Conservation (phyloP, 1,284 basidiomycete genomes). For the Pisolithus thermaeus region DNA sequence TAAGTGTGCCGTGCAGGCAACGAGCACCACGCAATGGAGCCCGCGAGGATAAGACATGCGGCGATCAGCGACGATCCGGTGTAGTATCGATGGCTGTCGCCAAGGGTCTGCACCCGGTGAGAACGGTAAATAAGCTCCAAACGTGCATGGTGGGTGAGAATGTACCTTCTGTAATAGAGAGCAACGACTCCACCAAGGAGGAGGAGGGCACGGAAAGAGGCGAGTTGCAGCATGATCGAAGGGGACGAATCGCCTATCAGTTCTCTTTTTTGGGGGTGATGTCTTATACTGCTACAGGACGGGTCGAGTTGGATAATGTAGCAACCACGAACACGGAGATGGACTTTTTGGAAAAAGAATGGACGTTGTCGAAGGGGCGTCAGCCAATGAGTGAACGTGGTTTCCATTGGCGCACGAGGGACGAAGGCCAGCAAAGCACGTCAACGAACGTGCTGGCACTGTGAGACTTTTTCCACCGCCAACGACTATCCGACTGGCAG, state of each 20-base stretch:
- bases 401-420: conserved; percentile 14
- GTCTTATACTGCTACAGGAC: conserved; percentile 14
- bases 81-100: conserved; percentile 21
- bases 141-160: background rate
- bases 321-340: background rate
- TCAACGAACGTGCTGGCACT: conserved; percentile 8
- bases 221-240: conserved; percentile 1
- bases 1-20: conserved; percentile 24
- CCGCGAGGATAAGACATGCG: conserved; percentile 22
- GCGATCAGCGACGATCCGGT: conserved; percentile 25
- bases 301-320: conserved; percentile 1
- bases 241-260: background rate
- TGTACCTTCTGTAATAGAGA: conserved; percentile 15
- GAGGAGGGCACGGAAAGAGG: conserved; percentile 15
- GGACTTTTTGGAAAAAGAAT: background rate
- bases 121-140: background rate
- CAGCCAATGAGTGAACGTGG: conserved; percentile 11
- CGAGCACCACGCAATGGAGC: conserved; percentile 16
- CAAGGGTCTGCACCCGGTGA: conserved; percentile 13
- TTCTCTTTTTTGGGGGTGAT: background rate
- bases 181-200: conserved; percentile 15
- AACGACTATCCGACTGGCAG: background rate
- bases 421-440: conserved; percentile 5
- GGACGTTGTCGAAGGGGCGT: background rate
- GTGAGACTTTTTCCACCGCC: background rate